Conservation (phyloP, 1,284 basidiomycete genomes). For the Pyrrhoderma noxium region DNA sequence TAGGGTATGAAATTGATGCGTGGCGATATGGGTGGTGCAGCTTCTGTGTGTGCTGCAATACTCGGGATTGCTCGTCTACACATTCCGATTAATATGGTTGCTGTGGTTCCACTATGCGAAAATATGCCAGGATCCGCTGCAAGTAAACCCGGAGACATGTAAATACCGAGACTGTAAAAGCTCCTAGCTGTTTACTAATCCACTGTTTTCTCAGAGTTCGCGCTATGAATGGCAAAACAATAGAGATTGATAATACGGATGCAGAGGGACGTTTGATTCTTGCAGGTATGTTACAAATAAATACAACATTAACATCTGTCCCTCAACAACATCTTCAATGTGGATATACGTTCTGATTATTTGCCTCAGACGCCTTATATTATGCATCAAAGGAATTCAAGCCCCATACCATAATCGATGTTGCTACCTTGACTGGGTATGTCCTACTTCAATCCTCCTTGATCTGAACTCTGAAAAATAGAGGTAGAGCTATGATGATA, state of each 20-base stretch:
- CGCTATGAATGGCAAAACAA: slow-evolving; percentile 83
- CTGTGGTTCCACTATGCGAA: slow-evolving; percentile 73
- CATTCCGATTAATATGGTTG: slow-evolving; percentile 76
- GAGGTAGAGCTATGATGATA: slow-evolving; percentile 51
- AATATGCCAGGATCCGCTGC: slow-evolving; percentile 84
- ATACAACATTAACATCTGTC: no score
- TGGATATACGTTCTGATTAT: slow-evolving; percentile 25
- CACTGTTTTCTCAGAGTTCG: slow-evolving; percentile 50
- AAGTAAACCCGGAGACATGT: slow-evolving; percentile 85
- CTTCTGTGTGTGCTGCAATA: slow-evolving; percentile 65
- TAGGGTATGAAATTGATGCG: slow-evolving; percentile 78
- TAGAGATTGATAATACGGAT: slow-evolving; percentile 88
- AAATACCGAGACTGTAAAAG: slow-evolving; percentile 21
- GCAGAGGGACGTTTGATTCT: slow-evolving; percentile 81
- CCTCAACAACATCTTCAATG: background rate
- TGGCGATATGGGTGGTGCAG: slow-evolving; percentile 85
- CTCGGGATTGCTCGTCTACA: slow-evolving; percentile 77
- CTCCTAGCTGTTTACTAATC: slow-evolving; percentile 2
- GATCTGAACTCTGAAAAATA: no score
- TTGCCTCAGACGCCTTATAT: slow-evolving; percentile 34
- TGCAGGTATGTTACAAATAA: slow-evolving; percentile 47
- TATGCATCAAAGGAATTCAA: slow-evolving; percentile 37
- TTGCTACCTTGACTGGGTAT: slow-evolving; percentile 52
- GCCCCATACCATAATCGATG: slow-evolving; percentile 40
- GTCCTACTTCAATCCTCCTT: slow-evolving; percentile 19